A percentile compares a stretch with the other conserved stretches of the same genome.
Conservation (phyloP, 495 filamentous ascomycete genomes). For the Parathielavia hyrcaniae region DNA sequence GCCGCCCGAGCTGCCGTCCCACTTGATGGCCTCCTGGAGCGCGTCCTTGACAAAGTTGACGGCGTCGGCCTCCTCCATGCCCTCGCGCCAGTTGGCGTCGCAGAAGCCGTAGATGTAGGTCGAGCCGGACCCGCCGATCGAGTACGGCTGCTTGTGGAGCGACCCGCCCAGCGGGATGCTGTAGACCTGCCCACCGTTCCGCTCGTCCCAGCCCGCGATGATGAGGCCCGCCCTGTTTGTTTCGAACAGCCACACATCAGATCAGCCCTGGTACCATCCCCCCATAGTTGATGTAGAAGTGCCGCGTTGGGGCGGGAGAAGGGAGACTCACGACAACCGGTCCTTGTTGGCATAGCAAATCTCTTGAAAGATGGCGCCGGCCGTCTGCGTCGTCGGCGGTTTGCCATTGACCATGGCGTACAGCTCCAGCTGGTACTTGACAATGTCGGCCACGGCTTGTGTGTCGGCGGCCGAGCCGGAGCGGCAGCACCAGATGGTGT, state of each 20-base stretch:
- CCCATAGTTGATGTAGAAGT: not conserved
- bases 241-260: no score
- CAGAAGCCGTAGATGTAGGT: constrained; percentile 99
- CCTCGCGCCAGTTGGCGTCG: constrained; percentile 91
- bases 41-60: constrained; percentile 86
- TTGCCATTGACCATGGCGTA: constrained; percentile 83
- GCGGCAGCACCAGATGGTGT: constrained; percentile 98
- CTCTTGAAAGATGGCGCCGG: constrained; percentile 93
- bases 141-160: constrained; percentile 91
- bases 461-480: constrained; percentile 97
- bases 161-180: constrained; percentile 95
- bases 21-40: constrained; percentile 91
- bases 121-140: constrained; percentile 94
- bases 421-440: constrained; percentile 90
- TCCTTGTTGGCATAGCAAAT: constrained; percentile 98
- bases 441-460: constrained; percentile 95
- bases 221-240: constrained; percentile 86
- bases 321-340: constrained; percentile 56
- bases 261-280: constrained; percentile 16
- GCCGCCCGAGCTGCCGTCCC: constrained; percentile 97
- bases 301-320: no score
- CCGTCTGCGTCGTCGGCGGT: constrained; percentile 85
- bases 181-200: constrained; percentile 93
- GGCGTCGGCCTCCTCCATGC: constrained; percentile 91
- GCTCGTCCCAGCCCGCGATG: constrained; percentile 90